phyloP scores from a whole-genome alignment of 805 yeast species.

The Kluyveromyces lactis region DNA sequence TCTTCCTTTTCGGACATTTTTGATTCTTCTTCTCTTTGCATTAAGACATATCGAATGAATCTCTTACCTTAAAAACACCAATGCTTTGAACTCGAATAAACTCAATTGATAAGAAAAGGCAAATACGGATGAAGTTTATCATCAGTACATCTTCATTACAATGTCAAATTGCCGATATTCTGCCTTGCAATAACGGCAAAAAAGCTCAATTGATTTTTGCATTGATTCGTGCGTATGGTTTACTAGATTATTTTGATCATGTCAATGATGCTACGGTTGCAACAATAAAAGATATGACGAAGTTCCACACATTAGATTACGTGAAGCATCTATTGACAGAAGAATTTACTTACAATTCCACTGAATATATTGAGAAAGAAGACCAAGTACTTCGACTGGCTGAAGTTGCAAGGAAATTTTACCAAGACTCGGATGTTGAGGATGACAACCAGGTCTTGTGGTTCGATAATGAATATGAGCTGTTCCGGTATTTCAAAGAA shows the following conservation, averaged over 20 bases:
- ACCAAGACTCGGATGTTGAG: constrained; percentile 5
- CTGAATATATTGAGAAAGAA: constrained; percentile 2
- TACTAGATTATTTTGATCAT: constrained; percentile 19
- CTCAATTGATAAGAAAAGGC: too few relatives aligned
- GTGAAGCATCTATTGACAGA: constrained; percentile 33
- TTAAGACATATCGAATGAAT: too few relatives aligned
- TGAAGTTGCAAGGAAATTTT: constrained; percentile 11
- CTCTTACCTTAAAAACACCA: too few relatives aligned
- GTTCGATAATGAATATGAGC: constrained; percentile 9
- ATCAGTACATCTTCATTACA: constrained; percentile 24
- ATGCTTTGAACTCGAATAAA: too few relatives aligned
- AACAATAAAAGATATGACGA: constrained; percentile 31
- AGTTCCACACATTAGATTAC: constrained; percentile 43
- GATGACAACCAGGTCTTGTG: background rate
- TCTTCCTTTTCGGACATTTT: too few relatives aligned
- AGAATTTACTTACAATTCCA: constrained; percentile 14
- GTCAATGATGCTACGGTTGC: constrained; percentile 13
- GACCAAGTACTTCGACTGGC: constrained; percentile 9
- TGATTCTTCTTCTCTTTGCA: too few relatives aligned
- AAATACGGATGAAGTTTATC: background rate
- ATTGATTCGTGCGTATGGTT: constrained; percentile 16
- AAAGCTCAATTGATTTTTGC: constrained; percentile 22
- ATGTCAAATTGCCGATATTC: constrained; percentile 24
- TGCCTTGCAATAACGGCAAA: constrained; percentile 24
- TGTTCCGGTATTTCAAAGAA: constrained; percentile 10